phyloP scores from a whole-genome alignment of 2,329 filamentous ascomycete species.

The Calonectria fujianensis region DNA sequence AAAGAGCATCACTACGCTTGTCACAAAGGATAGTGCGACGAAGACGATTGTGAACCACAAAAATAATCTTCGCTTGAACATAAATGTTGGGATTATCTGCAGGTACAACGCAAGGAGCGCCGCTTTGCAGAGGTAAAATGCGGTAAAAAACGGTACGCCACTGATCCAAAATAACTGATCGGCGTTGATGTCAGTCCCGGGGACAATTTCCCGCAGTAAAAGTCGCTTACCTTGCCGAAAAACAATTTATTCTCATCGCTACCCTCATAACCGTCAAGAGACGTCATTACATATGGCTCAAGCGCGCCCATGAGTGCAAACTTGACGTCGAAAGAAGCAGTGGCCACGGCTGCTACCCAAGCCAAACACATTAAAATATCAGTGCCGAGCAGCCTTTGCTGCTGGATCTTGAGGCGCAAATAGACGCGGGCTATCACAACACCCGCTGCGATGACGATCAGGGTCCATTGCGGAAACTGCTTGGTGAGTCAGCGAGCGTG shows the following conservation, averaged over 20 bases:
- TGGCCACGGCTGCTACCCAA: slow-evolving; percentile 15
- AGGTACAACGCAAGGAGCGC: slow-evolving; percentile 36
- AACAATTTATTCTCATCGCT: not conserved
- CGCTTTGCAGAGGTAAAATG: slow-evolving; percentile 50
- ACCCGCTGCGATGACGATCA: slow-evolving; percentile 36
- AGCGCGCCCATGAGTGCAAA: slow-evolving; percentile 7
- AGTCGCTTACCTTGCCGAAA: not conserved
- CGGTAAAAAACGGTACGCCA: slow-evolving; percentile 48
- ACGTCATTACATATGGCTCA: not conserved
- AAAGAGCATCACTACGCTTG: not conserved
- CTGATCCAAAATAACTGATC: slow-evolving; percentile 42
- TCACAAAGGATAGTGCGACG: not conserved
- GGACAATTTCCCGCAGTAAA: not conserved
- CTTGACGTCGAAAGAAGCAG: not conserved
- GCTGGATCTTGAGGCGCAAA: slow-evolving; percentile 43
- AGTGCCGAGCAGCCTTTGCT: slow-evolving; percentile 32
- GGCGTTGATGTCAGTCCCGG: not conserved
- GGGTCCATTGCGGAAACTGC: slow-evolving; percentile 33
- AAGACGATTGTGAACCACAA: slow-evolving; percentile 26
- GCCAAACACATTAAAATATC: slow-evolving; percentile 38
- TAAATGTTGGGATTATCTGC: slow-evolving; percentile 24
- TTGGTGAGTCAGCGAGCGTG: not conserved
- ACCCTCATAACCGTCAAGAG: not conserved
- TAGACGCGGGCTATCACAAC: slow-evolving; percentile 46
- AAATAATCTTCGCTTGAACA: slow-evolving; percentile 24